These are phyloP conservation scores for Aquilaria sinensis DNA, from an alignment of 345 rosid genomes.

Conservation along the genomic window DNA sequence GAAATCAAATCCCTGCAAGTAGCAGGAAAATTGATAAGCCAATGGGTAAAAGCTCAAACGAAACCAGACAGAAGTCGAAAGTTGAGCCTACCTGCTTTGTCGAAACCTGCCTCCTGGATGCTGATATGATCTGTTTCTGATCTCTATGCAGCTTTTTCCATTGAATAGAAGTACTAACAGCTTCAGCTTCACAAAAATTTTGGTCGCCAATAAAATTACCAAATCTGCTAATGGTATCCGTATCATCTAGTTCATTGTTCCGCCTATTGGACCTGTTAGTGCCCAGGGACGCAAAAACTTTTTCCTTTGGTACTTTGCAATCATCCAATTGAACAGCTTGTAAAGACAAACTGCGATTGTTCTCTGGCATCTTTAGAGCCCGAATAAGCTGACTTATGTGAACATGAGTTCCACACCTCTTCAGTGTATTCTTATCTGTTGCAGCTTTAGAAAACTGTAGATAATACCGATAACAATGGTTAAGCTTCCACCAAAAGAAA, in stretches of 20 bases:
- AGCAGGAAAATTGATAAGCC: slow-evolving; percentile 14
- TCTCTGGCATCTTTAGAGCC: slow-evolving; percentile 27
- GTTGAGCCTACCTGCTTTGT: slow-evolving; percentile 36
- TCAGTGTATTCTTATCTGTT: slow-evolving; percentile 30
- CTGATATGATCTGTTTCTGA: slow-evolving; percentile 14
- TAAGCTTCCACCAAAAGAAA: not conserved
- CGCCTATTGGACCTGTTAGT: slow-evolving; percentile 15
- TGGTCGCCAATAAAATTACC: slow-evolving; percentile 13
- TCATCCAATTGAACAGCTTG: slow-evolving; percentile 24
- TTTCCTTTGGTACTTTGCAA: slow-evolving; percentile 21
- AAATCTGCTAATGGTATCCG: slow-evolving; percentile 4
- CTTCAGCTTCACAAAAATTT: slow-evolving; percentile 14
- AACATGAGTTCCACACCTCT: slow-evolving; percentile 58
- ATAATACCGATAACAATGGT: slow-evolving; percentile 8
- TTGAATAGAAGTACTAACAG: slow-evolving; percentile 17
- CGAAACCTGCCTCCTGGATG: slow-evolving; percentile 19
- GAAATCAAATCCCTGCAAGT: slow-evolving; percentile 55
- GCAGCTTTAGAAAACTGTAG: slow-evolving; percentile 27
- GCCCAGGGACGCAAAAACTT: slow-evolving; percentile 14
- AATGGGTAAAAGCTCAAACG: not conserved
- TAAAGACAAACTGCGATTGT: slow-evolving; percentile 23
- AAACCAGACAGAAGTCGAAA: not conserved
- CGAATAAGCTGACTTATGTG: slow-evolving; percentile 55
- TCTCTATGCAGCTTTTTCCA: slow-evolving; percentile 23
- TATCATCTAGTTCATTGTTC: slow-evolving; percentile 21